Evolutionary conservation across 2,329 filamentous ascomycete species (phyloP).

Genomic region (Neofusicoccum parvum): DNA sequence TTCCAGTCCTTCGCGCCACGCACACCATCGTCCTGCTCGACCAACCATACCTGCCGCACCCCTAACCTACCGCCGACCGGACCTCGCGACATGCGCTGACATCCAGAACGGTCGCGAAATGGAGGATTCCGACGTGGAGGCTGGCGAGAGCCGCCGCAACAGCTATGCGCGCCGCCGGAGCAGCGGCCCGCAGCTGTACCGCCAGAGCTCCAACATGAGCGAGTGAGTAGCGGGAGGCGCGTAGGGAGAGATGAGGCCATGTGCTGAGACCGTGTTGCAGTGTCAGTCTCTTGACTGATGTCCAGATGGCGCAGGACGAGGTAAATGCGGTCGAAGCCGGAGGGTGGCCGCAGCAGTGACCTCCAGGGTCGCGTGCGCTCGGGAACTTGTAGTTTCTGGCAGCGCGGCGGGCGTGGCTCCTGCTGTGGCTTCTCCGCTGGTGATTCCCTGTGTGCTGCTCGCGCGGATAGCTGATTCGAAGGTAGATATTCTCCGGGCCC

Average conservation of each 20-base stretch:
- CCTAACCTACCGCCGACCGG: background rate
- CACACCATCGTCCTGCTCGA: background rate
- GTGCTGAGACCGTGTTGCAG: constrained; percentile 32
- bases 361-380: background rate
- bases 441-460: background rate
- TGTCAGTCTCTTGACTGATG: constrained; percentile 83
- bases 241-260: background rate
- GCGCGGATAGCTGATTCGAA: constrained; percentile 23
- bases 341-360: background rate
- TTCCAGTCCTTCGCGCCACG: background rate
- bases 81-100: constrained; percentile 19
- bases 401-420: background rate
- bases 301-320: constrained; percentile 99
- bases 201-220: constrained; percentile 70
- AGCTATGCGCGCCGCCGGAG: constrained; percentile 29
- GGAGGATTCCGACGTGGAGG: constrained; percentile 22
- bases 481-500: constrained; percentile 80
- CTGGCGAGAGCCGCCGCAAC: constrained; percentile 30
- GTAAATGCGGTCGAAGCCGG: constrained; percentile 46
- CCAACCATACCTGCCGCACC: background rate
- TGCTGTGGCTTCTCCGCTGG: background rate
- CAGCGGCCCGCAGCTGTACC: constrained; percentile 54
- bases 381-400: background rate
- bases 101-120: constrained; percentile 5
- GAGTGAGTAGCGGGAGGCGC: constrained; percentile 46